Evolutionary conservation across 768 basidiomycete species (phyloP).

Genomic region (Cytidiella melzeri): DNA sequence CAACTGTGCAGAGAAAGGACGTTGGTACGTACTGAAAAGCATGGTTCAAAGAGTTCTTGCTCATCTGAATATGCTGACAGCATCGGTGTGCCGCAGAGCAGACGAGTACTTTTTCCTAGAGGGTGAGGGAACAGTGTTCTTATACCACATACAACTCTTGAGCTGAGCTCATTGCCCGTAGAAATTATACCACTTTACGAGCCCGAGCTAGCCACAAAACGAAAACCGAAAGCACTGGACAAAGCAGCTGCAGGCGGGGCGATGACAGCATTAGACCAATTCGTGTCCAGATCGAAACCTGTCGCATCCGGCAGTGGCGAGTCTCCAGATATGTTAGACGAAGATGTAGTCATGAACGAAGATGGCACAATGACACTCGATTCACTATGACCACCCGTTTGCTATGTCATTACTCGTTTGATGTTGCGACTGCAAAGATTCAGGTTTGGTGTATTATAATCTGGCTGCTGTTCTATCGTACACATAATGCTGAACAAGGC

Average conservation of each 20-base stretch:
- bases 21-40: slow-evolving; percentile 54
- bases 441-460: too few relatives aligned
- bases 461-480: too few relatives aligned
- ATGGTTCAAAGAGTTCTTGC: neutral
- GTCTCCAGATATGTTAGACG: slow-evolving; percentile 16
- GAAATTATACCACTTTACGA: slow-evolving; percentile 55
- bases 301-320: slow-evolving; percentile 17
- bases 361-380: slow-evolving; percentile 50
- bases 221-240: slow-evolving; percentile 33
- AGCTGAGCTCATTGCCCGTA: slow-evolving; percentile 18
- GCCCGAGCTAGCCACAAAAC: slow-evolving; percentile 37
- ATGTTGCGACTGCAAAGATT: too few relatives aligned
- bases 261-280: slow-evolving; percentile 44
- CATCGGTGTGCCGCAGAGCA: slow-evolving; percentile 52
- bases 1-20: slow-evolving; percentile 75
- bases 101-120: slow-evolving; percentile 79
- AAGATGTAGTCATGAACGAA: slow-evolving; percentile 46
- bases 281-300: slow-evolving; percentile 28
- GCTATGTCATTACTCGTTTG: too few relatives aligned
- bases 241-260: slow-evolving; percentile 13
- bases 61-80: slow-evolving; percentile 28
- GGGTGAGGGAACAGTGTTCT: slow-evolving; percentile 36
- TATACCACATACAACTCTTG: neutral
- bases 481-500: too few relatives aligned
- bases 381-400: neutral